Base-by-base conservation (phyloP, 495 filamentous ascomycete genomes). In the Hypoxylon rickii region DNA sequence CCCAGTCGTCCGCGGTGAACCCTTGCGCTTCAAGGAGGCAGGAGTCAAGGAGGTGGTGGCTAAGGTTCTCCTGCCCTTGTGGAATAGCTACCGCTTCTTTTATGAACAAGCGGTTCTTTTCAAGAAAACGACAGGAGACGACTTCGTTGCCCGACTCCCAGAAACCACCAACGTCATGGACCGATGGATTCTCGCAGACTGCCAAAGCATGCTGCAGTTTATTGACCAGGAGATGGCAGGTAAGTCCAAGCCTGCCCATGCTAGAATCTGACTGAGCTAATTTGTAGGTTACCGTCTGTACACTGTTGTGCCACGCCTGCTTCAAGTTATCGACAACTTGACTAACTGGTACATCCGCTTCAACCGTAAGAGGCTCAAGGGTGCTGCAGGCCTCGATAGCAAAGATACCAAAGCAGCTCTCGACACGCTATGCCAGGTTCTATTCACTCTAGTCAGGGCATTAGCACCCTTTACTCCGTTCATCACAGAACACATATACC, bases 291-390 rank as follows among this genome's bases (percentile, higher is more conserved):
- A 94, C 71, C 88, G 91, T 15, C 70, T 96, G 21, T 98, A 97
- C 70, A 98, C 94, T 6, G 94, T 98, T 17, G 92, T 97, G 44
- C 94, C 95, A 13, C 83, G 88, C 44, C 74, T 98, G 49, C 82
- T 98, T 21, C 83, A 82, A 47, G 82, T 96, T 69, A 94, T 97
- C 58, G 94, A 98, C 67, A 92, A 94, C 72, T 89, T 89, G 4
- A 97, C 94, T 1, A 98, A 98, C 73, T 98, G 95, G 95, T 98
- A 98, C 71, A 98, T 98, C 68, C 84, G 93, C n/a, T 96, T 97
- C 79, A 98, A 98, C 77, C 85, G 94, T 22, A 91, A 90, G 70
- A 87, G 94, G 15, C 78, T 98, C 47, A 98, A 97, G 84, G 94
- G 94, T 49, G 92, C 95, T 71, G 85, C 88, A 64, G 93, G 93